Percentiles rank a stretch among this genome's conserved stretches.
phyloP scores from a whole-genome alignment of 2,329 filamentous ascomycete genomes.

The Sphaerulina vaccinii region DNA sequence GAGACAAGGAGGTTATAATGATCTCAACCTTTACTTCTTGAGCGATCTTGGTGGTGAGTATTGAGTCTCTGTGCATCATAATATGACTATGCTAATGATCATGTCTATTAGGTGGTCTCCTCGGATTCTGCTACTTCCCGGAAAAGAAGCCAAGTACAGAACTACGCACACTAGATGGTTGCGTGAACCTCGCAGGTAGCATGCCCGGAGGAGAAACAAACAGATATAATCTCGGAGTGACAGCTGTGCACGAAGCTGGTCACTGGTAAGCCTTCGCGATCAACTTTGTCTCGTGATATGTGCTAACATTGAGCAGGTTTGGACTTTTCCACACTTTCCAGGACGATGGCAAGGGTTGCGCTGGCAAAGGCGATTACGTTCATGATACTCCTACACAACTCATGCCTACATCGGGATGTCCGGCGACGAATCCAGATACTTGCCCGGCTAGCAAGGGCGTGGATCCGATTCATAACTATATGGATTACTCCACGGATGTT shows the following conservation, averaged over 20 bases:
- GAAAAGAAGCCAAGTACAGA: conserved; percentile 43
- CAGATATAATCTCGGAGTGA: conserved; percentile 43
- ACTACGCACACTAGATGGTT: conserved; percentile 48
- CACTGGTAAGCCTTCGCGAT: conserved; percentile 35
- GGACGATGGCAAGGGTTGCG: conserved; percentile 30
- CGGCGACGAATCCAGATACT: conserved; percentile 40
- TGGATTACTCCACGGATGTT: conserved; percentile 38
- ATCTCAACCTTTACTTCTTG: conserved; percentile 58
- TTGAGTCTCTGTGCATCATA: neutral
- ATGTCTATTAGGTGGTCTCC: conserved; percentile 16
- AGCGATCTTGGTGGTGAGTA: conserved; percentile 42
- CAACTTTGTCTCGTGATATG: conserved; percentile 31
- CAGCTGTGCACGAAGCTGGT: conserved; percentile 44
- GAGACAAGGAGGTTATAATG: conserved; percentile 51
- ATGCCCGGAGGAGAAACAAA: conserved; percentile 50
- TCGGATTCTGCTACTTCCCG: conserved; percentile 30
- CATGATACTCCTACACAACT: conserved; percentile 37
- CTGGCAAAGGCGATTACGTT: conserved; percentile 42
- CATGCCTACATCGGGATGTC: conserved; percentile 51
- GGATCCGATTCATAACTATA: conserved; percentile 55
- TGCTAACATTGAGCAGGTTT: neutral
- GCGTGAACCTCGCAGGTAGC: conserved; percentile 53
- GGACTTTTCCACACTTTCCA: conserved; percentile 16
- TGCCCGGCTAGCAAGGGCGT: conserved; percentile 45
- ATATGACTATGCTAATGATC: neutral